Evolutionary conservation across 768 basidiomycete genomes (phyloP), one percentile per base, ranked within the genome.

Genomic region (Naganishia antarctica): DNA sequence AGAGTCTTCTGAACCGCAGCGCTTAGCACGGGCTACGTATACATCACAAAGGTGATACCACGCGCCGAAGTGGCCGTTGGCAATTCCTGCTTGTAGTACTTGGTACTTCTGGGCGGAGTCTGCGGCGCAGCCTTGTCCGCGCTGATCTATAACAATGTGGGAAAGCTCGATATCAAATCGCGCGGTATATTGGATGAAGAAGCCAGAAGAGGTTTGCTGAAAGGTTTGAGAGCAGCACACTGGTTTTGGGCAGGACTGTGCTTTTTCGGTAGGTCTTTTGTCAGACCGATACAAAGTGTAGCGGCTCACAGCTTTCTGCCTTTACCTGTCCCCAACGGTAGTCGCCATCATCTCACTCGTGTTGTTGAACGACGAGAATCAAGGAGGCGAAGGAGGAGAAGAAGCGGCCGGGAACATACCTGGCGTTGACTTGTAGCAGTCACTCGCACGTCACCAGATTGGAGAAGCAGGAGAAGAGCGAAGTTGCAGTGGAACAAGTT

Each of bases 211-310:
- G 53, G 32, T 23, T 18, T 57, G 23, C 34, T 57, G 13, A 7
- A 18, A 9, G 53, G 53, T 25, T 18, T 57, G 13, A 37, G 53
- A 40, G 37, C 34, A 23, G 8, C 53, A 16, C 34, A 40, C 21
- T 57, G 53, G 53, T 57, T 57, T 26, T 57, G 53, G 37, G 53
- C 53, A 15, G 53, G 43, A 44, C 18, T 44, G 43, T 44, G 43
- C 43, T 44, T 44, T 21, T 44, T 44, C 18, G 43, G 43, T 44
- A 11, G n/a, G 43, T 18, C 6, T 44, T 21, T 44, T 5, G 6
- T 9, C n/a, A 7, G n/a, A 44, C 43, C 6, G 16, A 5, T 44
- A 9, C 11, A 5, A 18, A 18, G 11, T 5, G 5, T 18, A 18
- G n/a, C n/a, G 18, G n/a, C 43, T 7, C 43, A n/a, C n/a, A 7